Evolutionary conservation across 2,329 filamentous ascomycete species (phyloP), one percentile per base, ranked within the genome.

Genomic region (Cladophialophora psammophila): DNA sequence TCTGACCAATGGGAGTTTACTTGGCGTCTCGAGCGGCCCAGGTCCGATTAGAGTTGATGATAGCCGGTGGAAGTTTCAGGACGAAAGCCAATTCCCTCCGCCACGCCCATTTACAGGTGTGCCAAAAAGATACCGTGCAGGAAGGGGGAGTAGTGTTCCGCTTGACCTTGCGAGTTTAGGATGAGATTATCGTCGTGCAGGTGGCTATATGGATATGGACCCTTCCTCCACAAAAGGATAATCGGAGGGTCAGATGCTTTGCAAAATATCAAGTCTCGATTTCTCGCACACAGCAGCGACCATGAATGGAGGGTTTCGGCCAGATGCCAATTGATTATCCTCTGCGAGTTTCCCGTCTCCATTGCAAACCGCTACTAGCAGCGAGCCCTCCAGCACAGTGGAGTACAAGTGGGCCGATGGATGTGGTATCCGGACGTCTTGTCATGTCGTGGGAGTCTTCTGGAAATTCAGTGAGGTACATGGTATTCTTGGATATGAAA

Each of bases 121-220:
- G 3, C 81, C 85, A 20, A 93, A 91, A 77, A 88, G 88, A 76
- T 99, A 98, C 79, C 86, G 94, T 69, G 95, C 95, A 40, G 95
- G 95, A 8, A 87, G 94, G 76, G 94, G 93, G 36, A 97, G 93
- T 80, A 97, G 92, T 82, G 94, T 98, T 72, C 95, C 95, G 35
- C 82, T 98, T 73, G 92, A 98, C 82, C 79, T 99, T 62, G 60
- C 68, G 18, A 70, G 68, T 52, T 57, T 74, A 52, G 64, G 59
- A 56, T 73, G 61, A 70, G n/a, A n/a, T 55, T 35, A 26, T 55
- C 52, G 34, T 35, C 7, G 1, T 10, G 4, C 2, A 50, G 20
- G 45, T 26, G 18, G 45, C 5, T 4, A 20, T 26, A 18, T 13
- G 18, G 12, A 20, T 26, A 18, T 13, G 18, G 18, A 26, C 45